Percentiles rank a stretch among this genome's conserved stretches.
These are phyloP conservation scores for Avicennia marina DNA, from an alignment of 257 asterid species.

Conservation along the genomic window DNA sequence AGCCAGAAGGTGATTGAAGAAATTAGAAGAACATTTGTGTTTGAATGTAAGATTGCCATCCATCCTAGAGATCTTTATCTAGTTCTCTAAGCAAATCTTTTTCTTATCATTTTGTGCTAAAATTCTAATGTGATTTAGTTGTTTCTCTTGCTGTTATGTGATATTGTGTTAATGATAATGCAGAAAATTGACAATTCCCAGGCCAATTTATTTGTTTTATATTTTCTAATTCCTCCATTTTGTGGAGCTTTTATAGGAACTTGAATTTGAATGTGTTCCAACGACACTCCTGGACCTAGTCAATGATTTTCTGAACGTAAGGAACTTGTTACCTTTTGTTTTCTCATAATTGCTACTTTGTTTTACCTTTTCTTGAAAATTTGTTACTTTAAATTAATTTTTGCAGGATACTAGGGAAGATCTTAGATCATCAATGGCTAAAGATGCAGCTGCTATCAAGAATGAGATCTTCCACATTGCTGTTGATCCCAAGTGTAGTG, in stretches of 20 bases:
- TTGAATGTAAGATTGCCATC: too few relatives aligned
- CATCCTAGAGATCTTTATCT: too few relatives aligned
- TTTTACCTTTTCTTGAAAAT: slow-evolving; percentile 6
- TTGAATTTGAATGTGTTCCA: slow-evolving; percentile 79
- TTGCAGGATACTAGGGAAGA: slow-evolving; percentile 71
- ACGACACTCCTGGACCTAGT: slow-evolving; percentile 83
- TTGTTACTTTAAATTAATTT: slow-evolving; percentile 27
- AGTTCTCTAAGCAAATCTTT: too few relatives aligned
- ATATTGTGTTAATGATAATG: too few relatives aligned
- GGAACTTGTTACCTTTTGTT: slow-evolving; percentile 24
- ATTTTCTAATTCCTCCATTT: too few relatives aligned
- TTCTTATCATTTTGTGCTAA: too few relatives aligned
- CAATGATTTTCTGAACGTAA: slow-evolving; percentile 70
- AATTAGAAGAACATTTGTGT: too few relatives aligned
- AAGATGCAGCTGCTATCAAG: slow-evolving; percentile 74
- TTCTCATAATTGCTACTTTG: background rate
- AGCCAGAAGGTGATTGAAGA: too few relatives aligned
- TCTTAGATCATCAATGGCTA: slow-evolving; percentile 87
- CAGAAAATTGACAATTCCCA: too few relatives aligned
- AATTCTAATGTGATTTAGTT: too few relatives aligned
- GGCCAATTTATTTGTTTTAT: too few relatives aligned
- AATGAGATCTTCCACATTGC: slow-evolving; percentile 49
- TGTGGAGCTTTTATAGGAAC: slow-evolving; percentile 39
- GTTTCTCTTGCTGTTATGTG: too few relatives aligned
- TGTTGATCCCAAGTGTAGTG: slow-evolving; percentile 28